phyloP scores from a whole-genome alignment of 2,329 filamentous ascomycete genomes.

The Aspergillus sp. region DNA sequence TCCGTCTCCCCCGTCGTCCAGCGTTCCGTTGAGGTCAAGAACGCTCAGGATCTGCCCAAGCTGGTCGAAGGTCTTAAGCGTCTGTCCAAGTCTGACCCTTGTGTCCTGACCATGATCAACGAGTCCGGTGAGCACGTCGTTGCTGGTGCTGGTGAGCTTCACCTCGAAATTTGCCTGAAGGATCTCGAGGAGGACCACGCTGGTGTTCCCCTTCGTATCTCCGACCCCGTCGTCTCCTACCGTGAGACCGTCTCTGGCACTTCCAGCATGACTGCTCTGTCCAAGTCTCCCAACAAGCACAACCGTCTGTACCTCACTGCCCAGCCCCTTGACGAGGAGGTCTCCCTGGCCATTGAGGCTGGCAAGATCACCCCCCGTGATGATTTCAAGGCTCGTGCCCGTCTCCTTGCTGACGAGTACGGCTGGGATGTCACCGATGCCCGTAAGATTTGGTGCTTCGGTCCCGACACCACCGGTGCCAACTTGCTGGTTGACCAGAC shows the following conservation, averaged over 20 bases:
- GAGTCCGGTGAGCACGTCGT: conserved; percentile 98
- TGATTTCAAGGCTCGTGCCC: conserved; percentile 98
- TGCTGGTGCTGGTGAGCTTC: conserved; percentile 97
- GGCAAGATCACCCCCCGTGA: conserved; percentile 95
- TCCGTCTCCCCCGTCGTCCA: conserved; percentile 98
- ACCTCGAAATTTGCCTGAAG: conserved; percentile 99
- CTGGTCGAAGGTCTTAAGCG: conserved; percentile 99
- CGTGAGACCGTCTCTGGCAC: conserved; percentile 86
- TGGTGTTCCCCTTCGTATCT: conserved; percentile 95
- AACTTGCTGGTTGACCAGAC: conserved; percentile 99
- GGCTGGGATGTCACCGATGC: conserved; percentile 99
- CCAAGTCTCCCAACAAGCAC: conserved; percentile 99
- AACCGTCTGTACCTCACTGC: conserved; percentile 99
- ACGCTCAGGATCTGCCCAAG: conserved; percentile 99
- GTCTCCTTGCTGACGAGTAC: conserved; percentile 92
- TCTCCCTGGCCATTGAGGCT: conserved; percentile 82
- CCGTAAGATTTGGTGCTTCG: conserved; percentile 99
- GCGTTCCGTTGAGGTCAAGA: conserved; percentile 99
- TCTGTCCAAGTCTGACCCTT: conserved; percentile 99
- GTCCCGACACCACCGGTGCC: conserved; percentile 94
- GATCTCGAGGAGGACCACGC: conserved; percentile 99
- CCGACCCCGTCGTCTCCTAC: conserved; percentile 97
- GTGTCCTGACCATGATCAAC: conserved; percentile 85
- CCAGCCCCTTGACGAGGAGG: conserved; percentile 87
- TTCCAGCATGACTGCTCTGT: conserved; percentile 94